A percentile compares a stretch with the other conserved stretches of the same genome.
These are phyloP conservation scores for Dimargaris xerosporica DNA, from an alignment of 192 early-diverging fungal species.

Conservation along the genomic window DNA sequence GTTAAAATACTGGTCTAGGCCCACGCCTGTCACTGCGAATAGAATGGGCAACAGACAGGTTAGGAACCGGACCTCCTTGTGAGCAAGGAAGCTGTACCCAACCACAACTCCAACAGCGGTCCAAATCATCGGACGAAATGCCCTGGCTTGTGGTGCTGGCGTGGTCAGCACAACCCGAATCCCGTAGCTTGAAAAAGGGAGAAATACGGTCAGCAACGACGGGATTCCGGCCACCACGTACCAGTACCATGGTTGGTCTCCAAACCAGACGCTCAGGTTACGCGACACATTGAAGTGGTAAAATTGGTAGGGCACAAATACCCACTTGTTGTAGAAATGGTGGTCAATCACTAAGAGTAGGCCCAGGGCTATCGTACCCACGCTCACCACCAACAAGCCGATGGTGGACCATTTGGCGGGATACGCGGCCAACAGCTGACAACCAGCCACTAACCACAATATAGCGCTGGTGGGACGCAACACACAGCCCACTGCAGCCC, in stretches of 20 bases:
- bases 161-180: slow-evolving; percentile 18
- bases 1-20: slow-evolving; percentile 9
- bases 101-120: slow-evolving; percentile 32
- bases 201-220: slow-evolving; percentile 52
- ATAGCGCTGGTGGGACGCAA: slow-evolving; percentile 78
- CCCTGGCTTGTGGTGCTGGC: neutral
- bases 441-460: slow-evolving; percentile 68
- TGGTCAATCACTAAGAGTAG: slow-evolving; percentile 44
- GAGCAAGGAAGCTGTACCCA: slow-evolving; percentile 61
- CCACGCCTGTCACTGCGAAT: slow-evolving; percentile 29
- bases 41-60: slow-evolving; percentile 65
- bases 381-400: slow-evolving; percentile 12
- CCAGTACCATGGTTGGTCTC: slow-evolving; percentile 82
- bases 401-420: neutral
- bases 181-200: slow-evolving; percentile 50
- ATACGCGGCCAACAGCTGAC: slow-evolving; percentile 29
- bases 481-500: slow-evolving; percentile 71
- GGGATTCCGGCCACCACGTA: slow-evolving; percentile 75
- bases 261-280: slow-evolving; percentile 77
- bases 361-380: slow-evolving; percentile 26
- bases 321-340: slow-evolving; percentile 50
- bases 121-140: slow-evolving; percentile 6
- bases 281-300: slow-evolving; percentile 66
- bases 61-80: slow-evolving; percentile 96
- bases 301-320: slow-evolving; percentile 65